phyloP scores from a whole-genome alignment of 2,329 filamentous ascomycete genomes.

The Fusarium chuoi region DNA sequence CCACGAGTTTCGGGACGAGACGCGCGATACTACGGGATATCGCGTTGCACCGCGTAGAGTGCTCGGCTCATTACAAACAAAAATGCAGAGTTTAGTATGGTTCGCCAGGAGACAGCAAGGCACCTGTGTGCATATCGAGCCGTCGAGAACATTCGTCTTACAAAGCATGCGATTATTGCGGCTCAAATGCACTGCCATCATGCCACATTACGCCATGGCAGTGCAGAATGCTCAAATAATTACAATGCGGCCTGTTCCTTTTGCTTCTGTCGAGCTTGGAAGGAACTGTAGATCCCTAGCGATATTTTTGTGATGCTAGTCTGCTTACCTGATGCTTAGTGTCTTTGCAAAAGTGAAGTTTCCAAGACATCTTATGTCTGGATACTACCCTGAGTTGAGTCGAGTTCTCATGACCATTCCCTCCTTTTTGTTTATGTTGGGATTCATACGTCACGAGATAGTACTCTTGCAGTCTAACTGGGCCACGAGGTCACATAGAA shows the following conservation, averaged over 20 bases:
- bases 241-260: background rate
- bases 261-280: background rate
- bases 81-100: background rate
- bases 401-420: constrained; percentile 8
- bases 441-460: constrained; percentile 13
- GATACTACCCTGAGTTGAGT: constrained; percentile 12
- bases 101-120: constrained; percentile 23
- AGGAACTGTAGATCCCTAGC: background rate
- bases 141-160: constrained; percentile 3
- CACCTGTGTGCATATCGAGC: constrained; percentile 7
- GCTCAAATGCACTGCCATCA: constrained; percentile 18
- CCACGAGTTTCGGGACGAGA: constrained; percentile 12
- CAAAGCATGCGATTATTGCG: constrained; percentile 15
- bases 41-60: constrained; percentile 27
- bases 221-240: constrained; percentile 1
- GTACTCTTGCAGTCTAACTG: background rate
- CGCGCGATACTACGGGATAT: constrained; percentile 36
- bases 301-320: background rate
- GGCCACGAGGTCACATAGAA: background rate
- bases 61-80: background rate
- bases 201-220: constrained; percentile 22
- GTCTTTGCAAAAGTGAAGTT: background rate
- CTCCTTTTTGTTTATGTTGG: background rate
- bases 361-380: constrained; percentile 16
- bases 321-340: background rate